These are phyloP conservation scores for Pachyrhizus erosus DNA, from an alignment of 306 rosid species.

Conservation along the genomic window DNA sequence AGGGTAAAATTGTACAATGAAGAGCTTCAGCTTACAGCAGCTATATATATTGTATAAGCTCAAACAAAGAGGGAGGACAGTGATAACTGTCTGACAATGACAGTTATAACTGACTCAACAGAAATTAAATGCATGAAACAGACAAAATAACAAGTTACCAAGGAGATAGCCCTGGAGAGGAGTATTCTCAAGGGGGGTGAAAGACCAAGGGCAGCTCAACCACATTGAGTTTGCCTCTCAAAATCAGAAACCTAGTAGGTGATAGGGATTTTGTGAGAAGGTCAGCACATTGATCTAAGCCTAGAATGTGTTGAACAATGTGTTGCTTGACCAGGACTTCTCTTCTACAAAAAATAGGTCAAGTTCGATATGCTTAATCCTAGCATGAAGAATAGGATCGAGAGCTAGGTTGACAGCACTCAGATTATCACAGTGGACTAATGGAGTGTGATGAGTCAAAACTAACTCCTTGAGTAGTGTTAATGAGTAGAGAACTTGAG, in stretches of 20 bases:
- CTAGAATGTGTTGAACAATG: neutral
- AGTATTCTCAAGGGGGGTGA: neutral
- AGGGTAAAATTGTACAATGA: neutral
- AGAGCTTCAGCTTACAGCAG: neutral
- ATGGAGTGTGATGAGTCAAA: neutral
- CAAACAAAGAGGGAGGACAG: neutral
- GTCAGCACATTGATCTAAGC: neutral
- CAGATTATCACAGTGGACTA: neutral
- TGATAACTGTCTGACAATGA: neutral
- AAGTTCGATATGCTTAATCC: neutral
- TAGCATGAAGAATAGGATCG: too few relatives aligned
- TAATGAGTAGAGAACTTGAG: too few relatives aligned
- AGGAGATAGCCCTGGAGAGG: neutral
- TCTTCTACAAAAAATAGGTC: neutral
- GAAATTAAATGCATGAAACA: neutral
- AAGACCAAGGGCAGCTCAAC: neutral
- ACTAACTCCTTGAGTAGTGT: too few relatives aligned
- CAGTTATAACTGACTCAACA: neutral
- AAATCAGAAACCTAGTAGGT: neutral
- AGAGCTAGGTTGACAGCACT: neutral
- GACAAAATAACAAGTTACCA: neutral
- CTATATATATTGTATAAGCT: neutral
- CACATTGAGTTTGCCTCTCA: neutral
- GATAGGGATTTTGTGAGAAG: neutral
- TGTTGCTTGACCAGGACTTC: neutral